Base-by-base conservation (phyloP, 2,329 filamentous ascomycete species). In the Emmonsia crescens region DNA sequence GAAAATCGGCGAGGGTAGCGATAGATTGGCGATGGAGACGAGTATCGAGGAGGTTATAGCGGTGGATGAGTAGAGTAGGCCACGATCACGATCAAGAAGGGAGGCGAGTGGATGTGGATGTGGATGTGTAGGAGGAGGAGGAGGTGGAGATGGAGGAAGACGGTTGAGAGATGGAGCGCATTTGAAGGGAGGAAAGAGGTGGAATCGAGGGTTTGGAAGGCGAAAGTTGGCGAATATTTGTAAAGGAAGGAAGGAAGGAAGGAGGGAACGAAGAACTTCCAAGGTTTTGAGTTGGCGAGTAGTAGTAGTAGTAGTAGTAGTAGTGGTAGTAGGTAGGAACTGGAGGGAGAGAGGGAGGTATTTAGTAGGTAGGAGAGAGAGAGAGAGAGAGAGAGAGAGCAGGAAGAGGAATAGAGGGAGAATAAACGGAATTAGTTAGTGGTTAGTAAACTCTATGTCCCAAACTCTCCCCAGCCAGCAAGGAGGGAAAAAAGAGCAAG, bases 171-270 rank as follows among this genome's bases (percentile, higher is more conserved):
- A n/a, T n/a, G n/a, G 46, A 12, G 9, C 10, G n/a, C n/a, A n/a
- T 5, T 3, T 10, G n/a, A 19, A 49, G n/a, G 21, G 42, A 44
- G 14, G n/a, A 1, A 21, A 24, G 46, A 49, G 24, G 24, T n/a
- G n/a, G n/a, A n/a, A n/a, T n/a, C n/a, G n/a, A 49, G 46, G 9
- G 1, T 10, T 24, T 24, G 44, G 21, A 9, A 31, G 67, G 66
- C 65, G 64, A 66, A 64, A 65, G 64, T 5, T 8, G 24, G 36
- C 61, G 66, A 68, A 64, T 67, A 64, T n/a, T n/a, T n/a, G n/a
- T n/a, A n/a, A n/a, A n/a, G n/a, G 65, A 65, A 49, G 63, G 63
- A 29, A 66, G 16, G 31, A 57, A 46, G 29, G 36, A 36, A n/a
- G 42, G 33, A 29, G 56, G 55, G 60, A 51, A 10, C 48, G 31